A percentile compares a stretch with the other conserved stretches of the same genome.
These are phyloP conservation scores for Tolypocladium album DNA, from an alignment of 2,329 filamentous ascomycete genomes.

Conservation along the genomic window DNA sequence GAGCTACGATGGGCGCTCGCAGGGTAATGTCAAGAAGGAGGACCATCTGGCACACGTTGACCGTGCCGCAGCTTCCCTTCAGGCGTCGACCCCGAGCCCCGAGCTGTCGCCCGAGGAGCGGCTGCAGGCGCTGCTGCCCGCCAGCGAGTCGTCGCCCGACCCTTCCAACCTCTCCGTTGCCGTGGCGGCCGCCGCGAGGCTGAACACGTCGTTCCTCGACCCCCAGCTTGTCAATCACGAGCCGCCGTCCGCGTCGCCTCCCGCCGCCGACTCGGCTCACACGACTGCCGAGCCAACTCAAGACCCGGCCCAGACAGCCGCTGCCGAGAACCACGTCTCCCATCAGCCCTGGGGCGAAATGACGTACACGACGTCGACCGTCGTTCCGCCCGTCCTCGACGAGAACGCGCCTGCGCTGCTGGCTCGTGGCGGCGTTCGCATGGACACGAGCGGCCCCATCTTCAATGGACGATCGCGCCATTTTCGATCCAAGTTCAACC, in stretches of 20 bases:
- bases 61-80: slow-evolving; percentile 7
- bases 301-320: slow-evolving; percentile 10
- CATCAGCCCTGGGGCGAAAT: slow-evolving; percentile 42
- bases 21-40: slow-evolving; percentile 15
- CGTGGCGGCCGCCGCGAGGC: slow-evolving; percentile 43
- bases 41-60: not conserved
- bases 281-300: slow-evolving; percentile 1
- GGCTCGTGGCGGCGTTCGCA: slow-evolving; percentile 38
- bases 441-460: slow-evolving; percentile 33
- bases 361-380: slow-evolving; percentile 30
- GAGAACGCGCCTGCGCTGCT: slow-evolving; percentile 20
- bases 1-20: slow-evolving; percentile 30
- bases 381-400: slow-evolving; percentile 19
- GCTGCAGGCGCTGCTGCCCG: slow-evolving; percentile 34
- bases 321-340: not conserved
- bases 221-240: slow-evolving; percentile 31
- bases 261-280: slow-evolving; percentile 6
- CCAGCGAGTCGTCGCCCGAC: slow-evolving; percentile 26
- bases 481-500: slow-evolving; percentile 45
- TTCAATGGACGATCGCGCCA: slow-evolving; percentile 40
- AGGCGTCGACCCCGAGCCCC: slow-evolving; percentile 14
- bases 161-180: slow-evolving; percentile 43
- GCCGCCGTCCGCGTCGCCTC: slow-evolving; percentile 17
- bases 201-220: slow-evolving; percentile 44
- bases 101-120: slow-evolving; percentile 38